These are phyloP conservation scores for Rhizophagus prolifer DNA, from an alignment of 192 early-diverging fungal genomes.

Conservation along the genomic window DNA sequence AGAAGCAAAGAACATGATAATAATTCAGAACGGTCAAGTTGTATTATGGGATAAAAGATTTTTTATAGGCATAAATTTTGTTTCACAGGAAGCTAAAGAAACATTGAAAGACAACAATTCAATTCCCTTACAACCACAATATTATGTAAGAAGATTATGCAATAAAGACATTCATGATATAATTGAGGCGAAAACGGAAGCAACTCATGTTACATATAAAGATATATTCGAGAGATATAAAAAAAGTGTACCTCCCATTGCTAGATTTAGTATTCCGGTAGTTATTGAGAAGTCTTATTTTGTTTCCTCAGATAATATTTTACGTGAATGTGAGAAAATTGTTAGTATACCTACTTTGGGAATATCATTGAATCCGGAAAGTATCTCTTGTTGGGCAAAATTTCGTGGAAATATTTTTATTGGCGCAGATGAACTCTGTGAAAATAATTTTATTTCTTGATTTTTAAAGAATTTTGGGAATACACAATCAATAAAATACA, in stretches of 20 bases:
- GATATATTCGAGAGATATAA: neutral
- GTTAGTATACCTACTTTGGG: neutral
- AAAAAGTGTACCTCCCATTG: neutral
- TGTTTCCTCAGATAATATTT: neutral
- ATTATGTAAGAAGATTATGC: neutral
- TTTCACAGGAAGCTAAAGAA: neutral
- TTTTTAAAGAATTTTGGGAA: no score
- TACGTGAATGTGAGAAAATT: neutral
- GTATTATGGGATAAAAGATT: conserved; percentile 28
- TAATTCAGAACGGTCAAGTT: neutral
- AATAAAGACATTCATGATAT: neutral
- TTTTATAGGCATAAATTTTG: conserved; percentile 8
- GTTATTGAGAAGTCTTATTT: neutral
- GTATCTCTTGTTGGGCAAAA: neutral
- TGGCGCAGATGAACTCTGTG: neutral
- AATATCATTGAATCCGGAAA: neutral
- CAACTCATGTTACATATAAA: neutral
- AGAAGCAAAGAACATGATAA: neutral
- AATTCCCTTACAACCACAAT: neutral
- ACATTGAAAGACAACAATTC: neutral
- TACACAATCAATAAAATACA: no score
- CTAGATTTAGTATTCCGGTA: neutral
- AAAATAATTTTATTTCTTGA: no score
- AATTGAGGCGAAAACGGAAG: neutral
- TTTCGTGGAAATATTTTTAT: neutral